Base-by-base conservation (phyloP, 192 early-diverging fungal species). In the Glomus cerebriforme region DNA sequence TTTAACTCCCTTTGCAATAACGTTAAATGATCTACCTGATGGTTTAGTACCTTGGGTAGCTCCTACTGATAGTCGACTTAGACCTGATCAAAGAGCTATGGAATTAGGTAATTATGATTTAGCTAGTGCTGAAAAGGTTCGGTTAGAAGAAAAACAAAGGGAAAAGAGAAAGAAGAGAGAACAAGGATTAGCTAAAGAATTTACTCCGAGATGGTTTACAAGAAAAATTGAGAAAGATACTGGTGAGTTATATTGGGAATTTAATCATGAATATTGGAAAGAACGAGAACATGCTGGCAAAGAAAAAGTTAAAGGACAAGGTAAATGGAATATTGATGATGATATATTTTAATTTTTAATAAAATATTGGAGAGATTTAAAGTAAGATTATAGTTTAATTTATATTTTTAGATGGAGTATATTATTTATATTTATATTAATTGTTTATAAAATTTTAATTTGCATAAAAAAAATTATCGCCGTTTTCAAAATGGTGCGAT, bases 81-180 rank as follows among this genome's bases (percentile, higher is more conserved):
- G 94, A 19, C 93, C 93, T 22, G 94, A 97, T 81, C 95, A 97
- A 85, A 82, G 90, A 3, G 93, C 93, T 0, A 93, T 97, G 94
- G 95, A 97, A 80, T 87, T 84, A 35, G 94, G 92, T 15, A 86
- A 91, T 72, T 97, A 93, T 80, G 92, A 95, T 69, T n/a, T 87
- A 9, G 94, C 95, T 12, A 90, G 90, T 66, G 81, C 79, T 5
- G 87, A 91, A 71, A 97, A 97, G 80, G 91, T 91, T 24, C 79
- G 88, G 1, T 81, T 95, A 26, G 94, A 97, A 82, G 87, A 91
- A 59, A 89, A 89, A 83, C 95, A 97, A 82, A 84, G 94, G 7
- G 85, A 84, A 22, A 89, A 89, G 17, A 82, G 94, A 7, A 84
- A 86, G 32, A 68, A 81, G 0, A 80, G 93, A 66, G 90, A 93